Evolutionary conservation across 2,329 filamentous ascomycete genomes (phyloP).

Genomic region (Incumbomyces lentus): DNA sequence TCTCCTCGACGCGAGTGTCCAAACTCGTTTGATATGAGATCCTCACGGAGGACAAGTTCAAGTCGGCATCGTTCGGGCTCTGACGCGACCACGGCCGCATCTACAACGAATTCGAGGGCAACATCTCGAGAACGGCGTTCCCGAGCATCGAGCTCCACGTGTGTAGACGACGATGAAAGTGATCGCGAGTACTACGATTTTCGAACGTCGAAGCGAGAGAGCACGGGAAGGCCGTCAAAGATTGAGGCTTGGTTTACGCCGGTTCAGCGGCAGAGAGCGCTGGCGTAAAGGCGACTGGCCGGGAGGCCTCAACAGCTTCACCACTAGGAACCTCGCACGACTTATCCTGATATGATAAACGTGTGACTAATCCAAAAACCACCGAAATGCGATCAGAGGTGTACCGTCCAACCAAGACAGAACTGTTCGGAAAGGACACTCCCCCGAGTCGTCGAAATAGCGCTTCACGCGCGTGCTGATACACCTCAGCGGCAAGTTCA

Average conservation of each 20-base stretch:
- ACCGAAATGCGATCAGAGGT: no score
- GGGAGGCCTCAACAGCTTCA: no score
- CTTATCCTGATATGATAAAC: no score
- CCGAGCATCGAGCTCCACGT: slow-evolving; percentile 3
- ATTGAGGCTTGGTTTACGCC: slow-evolving; percentile 2
- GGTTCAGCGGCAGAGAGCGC: background rate
- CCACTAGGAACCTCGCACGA: no score
- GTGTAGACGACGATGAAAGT: slow-evolving; percentile 3
- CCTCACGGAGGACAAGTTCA: background rate
- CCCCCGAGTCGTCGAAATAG: no score
- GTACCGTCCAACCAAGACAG: no score
- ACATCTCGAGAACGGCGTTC: background rate
- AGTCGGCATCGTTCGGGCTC: background rate
- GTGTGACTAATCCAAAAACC: no score
- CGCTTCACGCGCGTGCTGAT: no score
- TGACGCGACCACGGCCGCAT: background rate
- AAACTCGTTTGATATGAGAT: background rate
- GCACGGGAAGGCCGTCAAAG: background rate
- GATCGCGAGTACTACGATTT: slow-evolving; percentile 3
- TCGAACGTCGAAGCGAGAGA: background rate
- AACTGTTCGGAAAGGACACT: no score
- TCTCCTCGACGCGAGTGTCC: background rate
- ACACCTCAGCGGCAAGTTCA: no score
- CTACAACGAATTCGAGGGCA: background rate
- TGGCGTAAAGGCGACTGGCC: background rate